Conservation (phyloP, 306 rosid species). For the Trifolium pratense region DNA sequence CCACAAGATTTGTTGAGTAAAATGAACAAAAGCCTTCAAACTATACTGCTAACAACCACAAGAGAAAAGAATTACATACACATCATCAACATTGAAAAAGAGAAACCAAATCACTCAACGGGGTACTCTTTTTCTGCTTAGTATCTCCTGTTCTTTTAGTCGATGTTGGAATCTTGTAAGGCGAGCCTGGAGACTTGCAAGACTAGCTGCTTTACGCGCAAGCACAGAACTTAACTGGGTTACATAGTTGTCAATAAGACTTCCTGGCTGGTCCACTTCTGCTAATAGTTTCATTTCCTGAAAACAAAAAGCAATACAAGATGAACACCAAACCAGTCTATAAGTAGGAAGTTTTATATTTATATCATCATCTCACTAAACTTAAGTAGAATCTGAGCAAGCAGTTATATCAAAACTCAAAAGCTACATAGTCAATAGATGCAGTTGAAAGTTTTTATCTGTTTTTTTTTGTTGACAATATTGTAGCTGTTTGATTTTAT, state of each 20-base stretch:
- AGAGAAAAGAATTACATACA: slow-evolving; percentile 41
- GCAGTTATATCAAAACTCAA: not conserved
- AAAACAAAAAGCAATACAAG: slow-evolving; percentile 31
- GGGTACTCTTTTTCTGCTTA: slow-evolving; percentile 83
- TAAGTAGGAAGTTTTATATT: not conserved
- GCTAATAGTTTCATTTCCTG: slow-evolving; percentile 98
- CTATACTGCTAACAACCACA: slow-evolving; percentile 41
- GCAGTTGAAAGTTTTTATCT: not conserved
- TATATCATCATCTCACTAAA: not conserved
- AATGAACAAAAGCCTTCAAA: slow-evolving; percentile 35
- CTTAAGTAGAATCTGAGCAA: not conserved
- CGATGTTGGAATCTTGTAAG: slow-evolving; percentile 94
- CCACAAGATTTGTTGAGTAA: slow-evolving; percentile 28
- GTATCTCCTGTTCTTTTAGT: slow-evolving; percentile 90
- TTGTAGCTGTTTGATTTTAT: not conserved
- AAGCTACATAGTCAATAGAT: not conserved
- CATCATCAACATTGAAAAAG: slow-evolving; percentile 40
- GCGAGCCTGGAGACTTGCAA: slow-evolving; percentile 92
- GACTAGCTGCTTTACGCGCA: slow-evolving; percentile 92
- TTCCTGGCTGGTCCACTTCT: slow-evolving; percentile 97
- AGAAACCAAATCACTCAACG: slow-evolving; percentile 56
- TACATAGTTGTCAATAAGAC: slow-evolving; percentile 86
- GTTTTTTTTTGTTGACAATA: not conserved
- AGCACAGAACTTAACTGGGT: slow-evolving; percentile 85
- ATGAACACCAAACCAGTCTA: slow-evolving; percentile 28